Evolutionary conservation across 768 basidiomycete species (phyloP).

Genomic region (Boletus reticulatus): DNA sequence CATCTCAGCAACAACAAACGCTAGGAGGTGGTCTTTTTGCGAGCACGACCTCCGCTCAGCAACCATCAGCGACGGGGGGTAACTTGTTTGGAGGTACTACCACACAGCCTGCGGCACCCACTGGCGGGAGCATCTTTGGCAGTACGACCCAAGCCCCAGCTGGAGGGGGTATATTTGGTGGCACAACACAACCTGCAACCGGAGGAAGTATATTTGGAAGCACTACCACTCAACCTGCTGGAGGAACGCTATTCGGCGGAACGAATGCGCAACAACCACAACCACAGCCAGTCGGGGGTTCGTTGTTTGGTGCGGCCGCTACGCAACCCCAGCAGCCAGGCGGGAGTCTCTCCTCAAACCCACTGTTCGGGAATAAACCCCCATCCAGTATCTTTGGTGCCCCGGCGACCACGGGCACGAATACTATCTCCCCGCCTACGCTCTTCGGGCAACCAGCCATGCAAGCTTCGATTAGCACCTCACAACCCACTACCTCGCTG

Average conservation of each 20-base stretch:
- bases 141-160: slow-evolving; percentile 2
- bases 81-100: slow-evolving; percentile 15
- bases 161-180: slow-evolving; percentile 23
- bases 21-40: slow-evolving; percentile 19
- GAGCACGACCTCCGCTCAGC: slow-evolving; percentile 10
- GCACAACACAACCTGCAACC: slow-evolving; percentile 14
- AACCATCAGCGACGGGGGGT: slow-evolving; percentile 11
- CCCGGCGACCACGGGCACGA: slow-evolving; percentile 18
- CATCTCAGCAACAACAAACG: slow-evolving; percentile 25
- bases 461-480: slow-evolving; percentile 12
- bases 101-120: neutral
- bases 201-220: slow-evolving; percentile 23
- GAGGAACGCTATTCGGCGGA: slow-evolving; percentile 25
- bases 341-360: slow-evolving; percentile 24
- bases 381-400: slow-evolving; percentile 29
- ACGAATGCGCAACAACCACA: slow-evolving; percentile 16
- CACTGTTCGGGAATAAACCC: slow-evolving; percentile 37
- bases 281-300: slow-evolving; percentile 11
- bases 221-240: slow-evolving; percentile 21
- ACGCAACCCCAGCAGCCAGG: slow-evolving; percentile 22
- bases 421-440: slow-evolving; percentile 21
- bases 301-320: slow-evolving; percentile 22
- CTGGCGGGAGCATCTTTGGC: slow-evolving; percentile 12
- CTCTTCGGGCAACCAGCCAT: slow-evolving; percentile 31
- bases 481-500: slow-evolving; percentile 17